Base-by-base conservation (phyloP, 495 filamentous ascomycete species). In the Clohesyomyces aquaticus region DNA sequence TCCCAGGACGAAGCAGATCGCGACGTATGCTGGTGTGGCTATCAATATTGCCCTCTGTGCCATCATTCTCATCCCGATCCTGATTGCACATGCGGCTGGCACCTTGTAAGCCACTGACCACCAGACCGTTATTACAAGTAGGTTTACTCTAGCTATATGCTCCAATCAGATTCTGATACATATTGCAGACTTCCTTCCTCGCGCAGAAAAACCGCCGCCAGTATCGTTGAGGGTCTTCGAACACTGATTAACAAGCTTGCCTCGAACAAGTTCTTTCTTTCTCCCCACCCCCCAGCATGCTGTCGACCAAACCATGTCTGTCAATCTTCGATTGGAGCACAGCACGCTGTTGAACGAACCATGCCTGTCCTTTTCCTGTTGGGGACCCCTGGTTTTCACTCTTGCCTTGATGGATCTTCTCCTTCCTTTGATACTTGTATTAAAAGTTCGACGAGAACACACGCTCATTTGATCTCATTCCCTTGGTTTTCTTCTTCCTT, bases 51-150 rank as follows among this genome's bases (percentile, higher is more conserved):
- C 10, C n/a, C 16, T 60, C 25, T 18, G n/a, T 29, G 27, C n/a
- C n/a, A 14, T 22, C 38, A 55, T 68, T 14, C 29, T 68, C n/a
- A 9, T 57, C n/a, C 58, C 55, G 4, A 46, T 64, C 28, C 14
- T 65, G 10, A 35, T 54, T 29, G 57, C 45, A 22, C 49, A 56
- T 21, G 51, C 46, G 8, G 23, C 55, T 45, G 55, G 55, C 18
- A 22, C 19, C 27, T 45, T 62, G 25, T 62, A 48, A 54, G n/a
- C 41, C 19, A 29, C 10, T 38, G 12, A 10, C 12, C 6, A 28
- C 25, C 48, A 16, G 22, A 23, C 22, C 21, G 19, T n/a, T 14
- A 38, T 38, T 6, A n/a, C n/a, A n/a, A n/a, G n/a, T n/a, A n/a
- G n/a, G n/a, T n/a, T n/a, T n/a, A n/a, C n/a, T n/a, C n/a, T n/a